Evolutionary conservation across 23 red algal genomes (phyloP), one percentile per base, ranked within the genome.

Genomic region (Gracilaria vermiculophylla): DNA sequence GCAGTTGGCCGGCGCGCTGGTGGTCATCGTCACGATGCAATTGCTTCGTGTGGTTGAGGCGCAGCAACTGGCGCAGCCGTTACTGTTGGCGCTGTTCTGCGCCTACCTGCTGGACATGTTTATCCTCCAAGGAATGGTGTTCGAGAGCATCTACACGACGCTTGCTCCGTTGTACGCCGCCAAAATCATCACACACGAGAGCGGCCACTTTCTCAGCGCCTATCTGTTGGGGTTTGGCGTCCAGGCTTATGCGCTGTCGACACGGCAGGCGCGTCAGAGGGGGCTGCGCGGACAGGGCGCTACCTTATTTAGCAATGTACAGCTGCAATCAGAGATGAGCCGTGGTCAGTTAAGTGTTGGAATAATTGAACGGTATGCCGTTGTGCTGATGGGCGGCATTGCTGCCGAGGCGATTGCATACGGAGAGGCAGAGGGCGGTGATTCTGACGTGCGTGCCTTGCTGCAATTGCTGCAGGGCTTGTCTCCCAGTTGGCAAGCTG

Each of bases 371-470:
- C 41, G 85, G 0, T 96, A 48, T 43, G 87, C 87, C 39, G 77
- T 91, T 11, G 94, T 96, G 34, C 20, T 71, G 16, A 96, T 96
- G 94, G 94, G 69, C 12, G 94, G 94, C 35, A 91, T 96, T 77
- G 94, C 94, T 3, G 94, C 94, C 42, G 94, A 96, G 88, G 94
- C 86, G 9, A 75, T 96, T 23, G 32, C 56, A 66, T 96, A 77
- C 56, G 94, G 94, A 31, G 86, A 96, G 58, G 94, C 94, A 20
- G 78, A 91, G 43, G 94, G 94, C 14, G 94, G 94, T 19, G 73
- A 79, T 32, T 57, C 41, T 37, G 94, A 96, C 61, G 87, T 91
- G 48, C 24, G 39, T 45, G 57, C 61, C 11, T 52, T 96, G 51
- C 27, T 91, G 24, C 14, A 66, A 33, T 34, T 96, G 29, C 51